Evolutionary conservation across 306 rosid genomes (phyloP).

Genomic region (Medicago lupulina): DNA sequence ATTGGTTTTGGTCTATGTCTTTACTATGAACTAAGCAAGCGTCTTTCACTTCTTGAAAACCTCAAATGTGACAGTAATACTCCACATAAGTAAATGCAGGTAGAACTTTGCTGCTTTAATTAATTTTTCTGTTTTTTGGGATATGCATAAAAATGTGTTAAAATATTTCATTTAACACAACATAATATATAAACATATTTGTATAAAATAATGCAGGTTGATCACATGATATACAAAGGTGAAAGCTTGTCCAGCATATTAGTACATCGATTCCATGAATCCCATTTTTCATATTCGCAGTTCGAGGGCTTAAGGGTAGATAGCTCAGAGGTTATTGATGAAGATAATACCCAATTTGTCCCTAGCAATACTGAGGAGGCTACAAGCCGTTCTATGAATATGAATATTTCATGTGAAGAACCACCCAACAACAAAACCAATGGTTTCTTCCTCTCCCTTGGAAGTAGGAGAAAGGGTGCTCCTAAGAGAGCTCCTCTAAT

Average conservation of each 20-base stretch:
- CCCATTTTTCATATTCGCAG: constrained; percentile 76
- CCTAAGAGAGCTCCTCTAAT: constrained; percentile 94
- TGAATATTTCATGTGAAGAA: too few species aligned
- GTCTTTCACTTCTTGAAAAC: background rate
- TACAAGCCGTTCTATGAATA: constrained; percentile 58
- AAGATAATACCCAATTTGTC: constrained; percentile 61
- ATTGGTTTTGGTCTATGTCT: too few species aligned
- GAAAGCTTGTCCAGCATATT: constrained; percentile 63
- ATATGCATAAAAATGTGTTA: background rate
- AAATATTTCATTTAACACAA: background rate
- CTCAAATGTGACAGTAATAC: background rate
- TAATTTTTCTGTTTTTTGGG: background rate
- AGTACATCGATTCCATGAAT: constrained; percentile 54
- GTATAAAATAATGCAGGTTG: constrained; percentile 57
- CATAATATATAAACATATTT: background rate
- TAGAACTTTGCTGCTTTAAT: background rate
- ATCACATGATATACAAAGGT: constrained; percentile 67
- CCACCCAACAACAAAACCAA: constrained; percentile 40
- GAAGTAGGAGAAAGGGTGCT: constrained; percentile 90
- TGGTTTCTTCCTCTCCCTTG: constrained; percentile 64
- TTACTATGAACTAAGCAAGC: too few species aligned
- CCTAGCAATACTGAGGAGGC: constrained; percentile 67
- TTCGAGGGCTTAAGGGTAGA: constrained; percentile 82
- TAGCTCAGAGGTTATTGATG: constrained; percentile 63
- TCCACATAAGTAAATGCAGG: background rate